Conservation (phyloP, 2,329 filamentous ascomycete genomes). For the Beauveria asiatica region DNA sequence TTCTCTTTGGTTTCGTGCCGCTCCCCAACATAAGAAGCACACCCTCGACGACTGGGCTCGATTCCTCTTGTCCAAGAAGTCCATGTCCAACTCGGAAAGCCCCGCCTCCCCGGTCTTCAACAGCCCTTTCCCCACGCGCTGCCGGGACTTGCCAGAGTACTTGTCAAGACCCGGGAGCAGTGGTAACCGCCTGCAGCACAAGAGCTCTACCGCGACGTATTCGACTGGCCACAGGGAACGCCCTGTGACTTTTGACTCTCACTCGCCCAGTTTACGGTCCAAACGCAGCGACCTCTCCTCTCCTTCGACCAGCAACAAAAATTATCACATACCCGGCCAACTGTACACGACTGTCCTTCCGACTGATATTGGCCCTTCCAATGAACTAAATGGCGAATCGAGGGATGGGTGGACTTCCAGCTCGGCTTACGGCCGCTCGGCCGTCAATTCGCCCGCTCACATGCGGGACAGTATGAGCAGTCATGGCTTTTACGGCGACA, state of each 20-base stretch:
- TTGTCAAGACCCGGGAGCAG: slow-evolving; percentile 36
- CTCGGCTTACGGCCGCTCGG: slow-evolving; percentile 47
- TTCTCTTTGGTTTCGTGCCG: slow-evolving; percentile 48
- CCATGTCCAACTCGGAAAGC: slow-evolving; percentile 41
- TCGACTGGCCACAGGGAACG: slow-evolving; percentile 39
- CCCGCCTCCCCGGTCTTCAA: slow-evolving; percentile 46
- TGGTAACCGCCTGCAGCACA: slow-evolving; percentile 35
- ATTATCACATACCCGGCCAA: slow-evolving; percentile 32
- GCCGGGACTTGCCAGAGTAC: slow-evolving; percentile 33
- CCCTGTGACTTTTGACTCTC: slow-evolving; percentile 45
- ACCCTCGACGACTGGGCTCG: slow-evolving; percentile 53
- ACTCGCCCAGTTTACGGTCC: slow-evolving; percentile 52
- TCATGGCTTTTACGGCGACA: slow-evolving; percentile 30
- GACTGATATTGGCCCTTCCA: slow-evolving; percentile 47
- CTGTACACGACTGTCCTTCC: slow-evolving; percentile 45
- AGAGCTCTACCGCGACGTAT: slow-evolving; percentile 39
- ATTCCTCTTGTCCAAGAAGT: slow-evolving; percentile 39
- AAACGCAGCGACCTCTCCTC: slow-evolving; percentile 55
- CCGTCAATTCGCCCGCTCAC: slow-evolving; percentile 47
- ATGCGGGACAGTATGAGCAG: slow-evolving; percentile 48
- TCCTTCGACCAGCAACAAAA: slow-evolving; percentile 40
- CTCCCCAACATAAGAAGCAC: slow-evolving; percentile 41
- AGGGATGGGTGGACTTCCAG: slow-evolving; percentile 49
- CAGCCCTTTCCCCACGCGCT: slow-evolving; percentile 40
- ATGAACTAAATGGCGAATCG: slow-evolving; percentile 46